Evolutionary conservation across 495 filamentous ascomycete genomes (phyloP), one percentile per base, ranked within the genome.

Genomic region (Penicillium cataractarum): DNA sequence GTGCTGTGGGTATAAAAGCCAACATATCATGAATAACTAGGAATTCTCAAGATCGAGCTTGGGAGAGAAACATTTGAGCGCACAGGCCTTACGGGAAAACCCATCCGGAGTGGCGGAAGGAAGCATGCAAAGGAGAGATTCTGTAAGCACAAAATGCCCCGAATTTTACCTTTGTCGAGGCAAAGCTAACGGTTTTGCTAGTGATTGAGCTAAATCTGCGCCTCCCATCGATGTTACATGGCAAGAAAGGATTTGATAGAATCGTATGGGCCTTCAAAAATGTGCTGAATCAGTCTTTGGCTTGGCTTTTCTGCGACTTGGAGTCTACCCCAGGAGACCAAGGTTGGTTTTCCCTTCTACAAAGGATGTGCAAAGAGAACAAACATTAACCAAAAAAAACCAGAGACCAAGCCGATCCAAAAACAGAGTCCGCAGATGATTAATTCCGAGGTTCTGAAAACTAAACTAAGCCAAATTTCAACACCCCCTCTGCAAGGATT

Each of bases 221-320:
- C 6, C 80, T 83, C 29, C 87, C 90, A 0, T 90, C 88, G 12
- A 97, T 97, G 91, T 70, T 92, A 8, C 91, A 91, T 67, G 95
- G 94, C 29, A 97, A 94, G 74, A 96, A 95, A 66, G 91, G 89
- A 0, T 97, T 97, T 63, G 89, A 96, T 60, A 85, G 92, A 46
- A 84, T 97, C 40, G 78, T 90, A 15, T 92, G 92, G 80, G 92
- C 92, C 13, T 93, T 89, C 74, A 87, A 90, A 60, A 93, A 96
- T 64, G 90, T 91, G 37, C 80, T 97, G 7, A 87, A 84, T 39
- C 72, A 83, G 33, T 85, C 90, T 1, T 64, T 91, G 26, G 86
- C 87, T 1, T 98, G 94, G 92, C 80, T 97, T 2, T 94, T 97
- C 68, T 87, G 83, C 74, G 88, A 93, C 66, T 69, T 89, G 3